Percentiles rank a stretch among this genome's conserved stretches.
Evolutionary conservation across 257 asterid genomes (phyloP).

Genomic region (Nicotiana tomentosiformis): DNA sequence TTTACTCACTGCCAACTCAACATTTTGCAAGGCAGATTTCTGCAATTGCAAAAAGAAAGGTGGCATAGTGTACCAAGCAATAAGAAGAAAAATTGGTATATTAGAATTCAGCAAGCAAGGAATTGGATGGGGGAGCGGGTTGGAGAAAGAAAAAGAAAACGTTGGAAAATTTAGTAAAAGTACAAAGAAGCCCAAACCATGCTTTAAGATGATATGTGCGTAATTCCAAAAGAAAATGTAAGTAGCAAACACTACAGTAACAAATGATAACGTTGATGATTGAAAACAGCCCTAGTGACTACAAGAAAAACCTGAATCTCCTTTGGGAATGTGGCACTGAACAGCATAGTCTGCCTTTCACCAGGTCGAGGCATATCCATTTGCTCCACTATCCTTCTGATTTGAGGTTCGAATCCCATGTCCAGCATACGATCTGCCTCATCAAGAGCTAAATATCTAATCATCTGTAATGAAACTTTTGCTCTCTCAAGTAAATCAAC

Average conservation of each 20-base stretch:
- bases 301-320: slow-evolving; percentile 66
- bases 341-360: slow-evolving; percentile 85
- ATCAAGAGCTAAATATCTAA: slow-evolving; percentile 82
- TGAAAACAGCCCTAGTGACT: slow-evolving; percentile 4
- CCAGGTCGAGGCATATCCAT: slow-evolving; percentile 94
- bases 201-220: neutral
- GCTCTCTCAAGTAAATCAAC: slow-evolving; percentile 96
- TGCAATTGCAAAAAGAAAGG: neutral
- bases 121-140: neutral
- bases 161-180: no score
- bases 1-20: neutral
- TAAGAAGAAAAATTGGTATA: neutral
- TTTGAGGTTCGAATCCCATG: slow-evolving; percentile 97
- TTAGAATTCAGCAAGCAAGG: neutral
- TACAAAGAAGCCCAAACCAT: no score
- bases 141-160: neutral
- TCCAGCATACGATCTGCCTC: slow-evolving; percentile 96
- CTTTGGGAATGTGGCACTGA: slow-evolving; percentile 88
- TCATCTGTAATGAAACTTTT: slow-evolving; percentile 71
- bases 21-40: neutral
- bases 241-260: neutral
- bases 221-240: neutral
- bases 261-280: neutral
- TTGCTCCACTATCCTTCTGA: slow-evolving; percentile 85
- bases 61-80: neutral